Evolutionary conservation across 371 early-diverging fungal genomes (phyloP).

Genomic region (Haplosporangium sp.): DNA sequence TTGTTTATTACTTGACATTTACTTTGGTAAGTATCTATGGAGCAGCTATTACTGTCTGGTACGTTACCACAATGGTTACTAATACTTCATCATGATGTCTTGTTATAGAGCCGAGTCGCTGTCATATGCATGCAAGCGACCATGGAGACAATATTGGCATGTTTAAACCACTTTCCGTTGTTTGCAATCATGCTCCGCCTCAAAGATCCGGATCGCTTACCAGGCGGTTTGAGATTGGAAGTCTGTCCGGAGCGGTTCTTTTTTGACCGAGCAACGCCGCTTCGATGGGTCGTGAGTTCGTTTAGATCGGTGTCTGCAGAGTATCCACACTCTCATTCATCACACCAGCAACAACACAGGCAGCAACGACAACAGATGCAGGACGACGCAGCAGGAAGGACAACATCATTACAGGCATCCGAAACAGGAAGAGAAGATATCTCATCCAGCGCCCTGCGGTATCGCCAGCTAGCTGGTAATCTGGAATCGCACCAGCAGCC

Average conservation of each 20-base stretch:
- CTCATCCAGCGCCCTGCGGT: too few species aligned
- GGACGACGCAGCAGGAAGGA: slow-evolving; percentile 7
- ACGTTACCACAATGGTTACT: too few species aligned
- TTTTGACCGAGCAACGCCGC: slow-evolving; percentile 52
- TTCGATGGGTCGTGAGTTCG: slow-evolving; percentile 52
- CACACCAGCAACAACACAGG: background rate
- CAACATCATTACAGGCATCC: slow-evolving; percentile 5
- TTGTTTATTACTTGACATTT: slow-evolving; percentile 94
- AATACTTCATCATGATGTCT: too few species aligned
- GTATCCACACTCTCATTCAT: slow-evolving; percentile 4
- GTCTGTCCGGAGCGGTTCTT: slow-evolving; percentile 53
- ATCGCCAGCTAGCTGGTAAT: background rate
- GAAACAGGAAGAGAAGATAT: background rate
- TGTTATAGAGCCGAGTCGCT: slow-evolving; percentile 75
- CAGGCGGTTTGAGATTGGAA: slow-evolving; percentile 66
- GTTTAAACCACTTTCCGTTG: slow-evolving; percentile 94
- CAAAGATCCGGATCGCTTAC: slow-evolving; percentile 89
- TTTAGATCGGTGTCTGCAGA: slow-evolving; percentile 40
- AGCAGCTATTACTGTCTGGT: background rate
- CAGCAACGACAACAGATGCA: slow-evolving; percentile 3
- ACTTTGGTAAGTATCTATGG: slow-evolving; percentile 66
- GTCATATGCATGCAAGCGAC: slow-evolving; percentile 83
- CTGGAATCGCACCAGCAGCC: slow-evolving; percentile 8
- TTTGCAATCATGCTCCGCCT: slow-evolving; percentile 91
- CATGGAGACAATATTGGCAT: slow-evolving; percentile 84